Evolutionary conservation across 2,329 filamentous ascomycete species (phyloP).

Genomic region (Fusarium drepaniforme): DNA sequence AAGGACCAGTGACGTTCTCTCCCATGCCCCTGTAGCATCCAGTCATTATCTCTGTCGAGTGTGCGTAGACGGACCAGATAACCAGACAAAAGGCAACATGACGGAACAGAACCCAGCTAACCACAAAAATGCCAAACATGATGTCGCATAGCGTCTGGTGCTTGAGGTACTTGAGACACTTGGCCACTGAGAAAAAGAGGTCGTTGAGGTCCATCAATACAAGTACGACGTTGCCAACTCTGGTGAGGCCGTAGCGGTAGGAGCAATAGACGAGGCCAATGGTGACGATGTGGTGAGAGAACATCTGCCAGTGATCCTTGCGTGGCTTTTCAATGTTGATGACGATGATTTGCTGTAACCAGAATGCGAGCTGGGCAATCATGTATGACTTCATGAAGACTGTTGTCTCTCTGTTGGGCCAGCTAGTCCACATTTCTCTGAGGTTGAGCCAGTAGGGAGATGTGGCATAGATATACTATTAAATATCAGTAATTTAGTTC

Average conservation of each 20-base stretch:
- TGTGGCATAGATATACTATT: slow-evolving; percentile 81
- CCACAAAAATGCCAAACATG: slow-evolving; percentile 88
- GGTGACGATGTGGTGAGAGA: slow-evolving; percentile 93
- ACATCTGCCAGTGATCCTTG: slow-evolving; percentile 97
- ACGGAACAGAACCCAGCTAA: slow-evolving; percentile 85
- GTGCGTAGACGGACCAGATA: slow-evolving; percentile 75
- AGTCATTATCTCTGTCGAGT: slow-evolving; percentile 50
- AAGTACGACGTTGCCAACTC: slow-evolving; percentile 88
- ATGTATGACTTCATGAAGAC: slow-evolving; percentile 89
- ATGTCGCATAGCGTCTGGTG: slow-evolving; percentile 82
- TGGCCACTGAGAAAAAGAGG: slow-evolving; percentile 74
- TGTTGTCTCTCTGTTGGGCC: slow-evolving; percentile 81
- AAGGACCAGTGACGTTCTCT: slow-evolving; percentile 65
- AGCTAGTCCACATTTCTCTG: slow-evolving; percentile 83
- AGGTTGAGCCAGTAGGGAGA: slow-evolving; percentile 85
- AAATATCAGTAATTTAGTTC: neutral
- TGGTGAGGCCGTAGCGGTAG: slow-evolving; percentile 88
- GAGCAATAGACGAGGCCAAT: slow-evolving; percentile 82
- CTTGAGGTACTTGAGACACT: slow-evolving; percentile 91
- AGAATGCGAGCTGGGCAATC: slow-evolving; percentile 90
- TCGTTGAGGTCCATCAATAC: slow-evolving; percentile 95
- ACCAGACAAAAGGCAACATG: slow-evolving; percentile 84
- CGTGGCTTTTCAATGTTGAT: slow-evolving; percentile 94
- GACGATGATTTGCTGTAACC: slow-evolving; percentile 92
- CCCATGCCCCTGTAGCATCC: slow-evolving; percentile 77